These are phyloP conservation scores for Metschnikowia anglica DNA, from an alignment of 805 yeast species.

Conservation along the genomic window DNA sequence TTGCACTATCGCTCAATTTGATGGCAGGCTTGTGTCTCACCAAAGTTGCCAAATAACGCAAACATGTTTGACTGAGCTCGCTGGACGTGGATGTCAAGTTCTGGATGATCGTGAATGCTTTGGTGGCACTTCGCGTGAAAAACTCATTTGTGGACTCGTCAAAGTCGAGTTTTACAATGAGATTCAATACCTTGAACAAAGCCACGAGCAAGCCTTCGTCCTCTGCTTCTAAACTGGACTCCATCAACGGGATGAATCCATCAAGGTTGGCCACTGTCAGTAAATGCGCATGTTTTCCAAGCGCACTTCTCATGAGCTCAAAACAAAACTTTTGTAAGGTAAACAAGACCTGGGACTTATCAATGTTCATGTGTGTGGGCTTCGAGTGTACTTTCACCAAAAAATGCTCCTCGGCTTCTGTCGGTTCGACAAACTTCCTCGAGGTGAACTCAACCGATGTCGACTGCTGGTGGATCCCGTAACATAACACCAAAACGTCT, in stretches of 20 bases:
- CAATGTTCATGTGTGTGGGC: conserved; percentile 51
- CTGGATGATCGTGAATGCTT: conserved; percentile 60
- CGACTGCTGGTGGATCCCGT: conserved; percentile 65
- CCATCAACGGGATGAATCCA: conserved; percentile 75
- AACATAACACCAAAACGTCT: conserved; percentile 67
- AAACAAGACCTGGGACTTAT: conserved; percentile 54
- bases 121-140: conserved; percentile 61
- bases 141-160: conserved; percentile 48
- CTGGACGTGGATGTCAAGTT: conserved; percentile 75
- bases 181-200: conserved; percentile 59
- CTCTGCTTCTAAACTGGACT: conserved; percentile 56
- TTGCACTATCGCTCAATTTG: conserved; percentile 63
- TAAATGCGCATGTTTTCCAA: conserved; percentile 61
- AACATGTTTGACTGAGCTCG: conserved; percentile 76
- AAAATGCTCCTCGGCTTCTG: conserved; percentile 59
- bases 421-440: conserved; percentile 24
- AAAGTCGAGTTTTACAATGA: conserved; percentile 62
- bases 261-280: conserved; percentile 58
- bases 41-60: conserved; percentile 70
- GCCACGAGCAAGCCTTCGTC: conserved; percentile 78
- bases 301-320: conserved; percentile 70
- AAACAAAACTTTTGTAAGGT: conserved; percentile 74
- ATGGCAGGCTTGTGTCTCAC: conserved; percentile 68
- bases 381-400: conserved; percentile 69
- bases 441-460: conserved; percentile 4